Base-by-base conservation (phyloP, 306 rosid genomes). In the Prunus padus region DNA sequence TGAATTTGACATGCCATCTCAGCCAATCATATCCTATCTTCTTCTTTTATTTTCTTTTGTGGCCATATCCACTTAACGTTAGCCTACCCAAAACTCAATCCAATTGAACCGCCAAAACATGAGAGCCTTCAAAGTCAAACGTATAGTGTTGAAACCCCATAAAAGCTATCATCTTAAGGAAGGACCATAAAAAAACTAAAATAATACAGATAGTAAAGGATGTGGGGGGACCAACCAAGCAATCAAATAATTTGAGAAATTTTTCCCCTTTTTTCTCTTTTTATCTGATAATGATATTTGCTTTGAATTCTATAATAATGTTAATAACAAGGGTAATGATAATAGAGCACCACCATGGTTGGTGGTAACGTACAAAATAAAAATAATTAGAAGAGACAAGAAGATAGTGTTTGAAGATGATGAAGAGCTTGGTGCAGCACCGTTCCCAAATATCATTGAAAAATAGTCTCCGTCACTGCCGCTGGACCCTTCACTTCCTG, bases 361-460 rank as follows among this genome's bases (percentile, higher is more conserved):
- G 84, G 85, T 77, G 84, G 72, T 80, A 42, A 82, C 8, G 81
- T 80, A 84, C 86, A 89, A 79, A 78, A 81, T 73, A 61, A 77
- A 86, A 88, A 87, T 78, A 78, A 88, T 83, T 62, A 79, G 12
- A 76, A 90, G 67, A 22, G 90, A 86, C 81, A 88, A 87, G 69
- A 87, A 65, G 33, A 84, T 63, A 40, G 89, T 37, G 74, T 78
- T 67, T 70, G 80, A 25, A 62, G 87, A 69, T 28, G 80, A 75
- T 9, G 74, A 23, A 5, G 80, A 11, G 67, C 30, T 45, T 30
- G 78, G 65, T 72, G 89, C 82, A 15, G 92, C 75, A 20, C 82
- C 77, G 47, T 85, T 87, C 52, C 83, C 87, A 64, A 96, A 90
- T 78, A 92, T 88, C 96, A 92, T 90, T 54, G 97, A 97, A 22